Evolutionary conservation across 768 basidiomycete genomes (phyloP).

Genomic region (Hygrocybe coccinea): DNA sequence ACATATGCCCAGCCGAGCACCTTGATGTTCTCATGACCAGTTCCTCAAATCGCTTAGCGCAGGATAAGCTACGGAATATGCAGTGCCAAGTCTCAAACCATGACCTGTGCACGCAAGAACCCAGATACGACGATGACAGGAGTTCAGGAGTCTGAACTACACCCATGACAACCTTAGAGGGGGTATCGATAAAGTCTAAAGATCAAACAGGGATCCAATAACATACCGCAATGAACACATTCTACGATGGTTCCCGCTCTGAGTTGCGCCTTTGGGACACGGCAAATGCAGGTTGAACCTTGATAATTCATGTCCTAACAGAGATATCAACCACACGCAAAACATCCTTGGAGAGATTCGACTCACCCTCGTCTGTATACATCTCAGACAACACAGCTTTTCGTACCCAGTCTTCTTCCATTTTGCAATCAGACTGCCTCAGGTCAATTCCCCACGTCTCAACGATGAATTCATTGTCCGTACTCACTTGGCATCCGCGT

Average conservation of each 20-base stretch:
- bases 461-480: background rate
- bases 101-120: background rate
- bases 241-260: conserved; percentile 89
- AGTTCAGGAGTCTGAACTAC: conserved; percentile 76
- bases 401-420: conserved; percentile 99
- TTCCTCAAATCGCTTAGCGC: no score
- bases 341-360: conserved; percentile 6
- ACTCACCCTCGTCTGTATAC: conserved; percentile 86
- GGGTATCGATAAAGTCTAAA: conserved; percentile 4
- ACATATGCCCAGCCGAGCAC: no score
- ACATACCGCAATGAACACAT: conserved; percentile 94
- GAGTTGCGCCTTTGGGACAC: conserved; percentile 92
- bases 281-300: conserved; percentile 96
- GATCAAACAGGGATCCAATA: conserved; percentile 1
- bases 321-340: background rate
- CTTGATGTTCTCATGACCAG: no score
- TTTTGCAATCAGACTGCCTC: conserved; percentile 84
- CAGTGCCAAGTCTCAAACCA: no score
- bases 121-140: background rate
- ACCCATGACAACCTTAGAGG: conserved; percentile 75
- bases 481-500: conserved; percentile 91
- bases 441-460: conserved; percentile 4
- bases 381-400: conserved; percentile 93
- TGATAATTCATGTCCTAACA: conserved; percentile 98
- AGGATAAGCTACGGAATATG: no score